Percentiles rank a stretch among this genome's conserved stretches.
Conservation (phyloP, 768 basidiomycete genomes). For the Tulasnella sp. region DNA sequence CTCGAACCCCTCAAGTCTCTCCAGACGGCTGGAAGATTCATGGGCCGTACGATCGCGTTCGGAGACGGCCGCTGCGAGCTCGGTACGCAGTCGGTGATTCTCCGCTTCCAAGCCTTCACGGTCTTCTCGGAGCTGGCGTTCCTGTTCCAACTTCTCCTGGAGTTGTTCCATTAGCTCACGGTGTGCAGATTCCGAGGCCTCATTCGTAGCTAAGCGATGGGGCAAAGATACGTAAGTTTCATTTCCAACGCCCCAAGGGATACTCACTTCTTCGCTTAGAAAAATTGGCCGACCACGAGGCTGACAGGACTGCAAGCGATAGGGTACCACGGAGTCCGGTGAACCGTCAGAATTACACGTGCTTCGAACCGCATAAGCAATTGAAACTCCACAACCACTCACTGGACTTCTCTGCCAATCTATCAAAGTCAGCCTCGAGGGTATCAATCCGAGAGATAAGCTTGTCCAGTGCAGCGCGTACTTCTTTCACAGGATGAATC, state of each 20-base stretch:
- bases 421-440: constrained; percentile 71
- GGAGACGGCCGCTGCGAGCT: constrained; percentile 34
- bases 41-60: constrained; percentile 35
- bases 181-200: constrained; percentile 65
- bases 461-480: constrained; percentile 52
- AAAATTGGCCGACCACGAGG: constrained; percentile 49
- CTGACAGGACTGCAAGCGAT: constrained; percentile 50
- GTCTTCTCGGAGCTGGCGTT: constrained; percentile 48
- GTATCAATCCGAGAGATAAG: constrained; percentile 68
- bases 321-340: background rate
- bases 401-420: constrained; percentile 78
- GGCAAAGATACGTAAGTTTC: constrained; percentile 15
- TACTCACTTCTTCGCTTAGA: constrained; percentile 64
- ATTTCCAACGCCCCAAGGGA: background rate
- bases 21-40: constrained; percentile 14
- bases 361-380: constrained; percentile 1
- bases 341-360: too few relatives aligned
- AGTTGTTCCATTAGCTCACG: constrained; percentile 64
- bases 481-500: constrained; percentile 46
- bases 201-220: constrained; percentile 35
- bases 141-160: constrained; percentile 46
- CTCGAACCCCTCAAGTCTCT: constrained; percentile 14
- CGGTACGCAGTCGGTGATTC: constrained; percentile 41
- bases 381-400: constrained; percentile 26
- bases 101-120: constrained; percentile 46